Percentiles rank a stretch among this genome's conserved stretches.
Evolutionary conservation across 495 filamentous ascomycete genomes (phyloP).

Genomic region (Talaromyces liani): DNA sequence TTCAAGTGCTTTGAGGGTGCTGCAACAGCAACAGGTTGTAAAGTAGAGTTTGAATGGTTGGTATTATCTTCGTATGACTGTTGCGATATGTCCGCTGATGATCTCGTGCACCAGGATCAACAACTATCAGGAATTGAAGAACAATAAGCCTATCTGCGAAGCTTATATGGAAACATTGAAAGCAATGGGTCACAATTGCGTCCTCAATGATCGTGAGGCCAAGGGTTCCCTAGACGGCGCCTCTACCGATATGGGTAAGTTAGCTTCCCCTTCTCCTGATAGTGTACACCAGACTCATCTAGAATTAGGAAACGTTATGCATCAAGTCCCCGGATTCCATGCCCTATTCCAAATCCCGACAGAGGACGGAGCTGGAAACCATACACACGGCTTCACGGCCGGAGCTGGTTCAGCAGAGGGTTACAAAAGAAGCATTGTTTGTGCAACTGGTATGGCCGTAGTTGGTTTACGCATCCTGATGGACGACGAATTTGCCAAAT

Average conservation of each 20-base stretch:
- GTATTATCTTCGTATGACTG: conserved; percentile 8
- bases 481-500: conserved; percentile 38
- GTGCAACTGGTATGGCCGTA: conserved; percentile 50
- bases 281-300: not conserved
- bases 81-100: not conserved
- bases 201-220: conserved; percentile 34
- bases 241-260: conserved; percentile 33
- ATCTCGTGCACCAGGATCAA: conserved; percentile 20
- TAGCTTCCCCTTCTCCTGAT: not conserved
- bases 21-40: conserved; percentile 48
- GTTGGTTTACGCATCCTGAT: conserved; percentile 40
- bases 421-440: conserved; percentile 35
- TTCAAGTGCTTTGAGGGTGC: conserved; percentile 50
- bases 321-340: conserved; percentile 51
- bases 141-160: conserved; percentile 39
- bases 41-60: conserved; percentile 35
- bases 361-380: conserved; percentile 34
- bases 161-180: conserved; percentile 44
- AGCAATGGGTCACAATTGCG: conserved; percentile 30
- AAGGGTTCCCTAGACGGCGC: conserved; percentile 18
- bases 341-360: conserved; percentile 46
- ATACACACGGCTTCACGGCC: conserved; percentile 46
- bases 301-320: conserved; percentile 46
- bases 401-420: conserved; percentile 44
- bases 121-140: conserved; percentile 46